phyloP scores from a whole-genome alignment of 495 filamentous ascomycete species.

The Aspergillus incahuasiensis region DNA sequence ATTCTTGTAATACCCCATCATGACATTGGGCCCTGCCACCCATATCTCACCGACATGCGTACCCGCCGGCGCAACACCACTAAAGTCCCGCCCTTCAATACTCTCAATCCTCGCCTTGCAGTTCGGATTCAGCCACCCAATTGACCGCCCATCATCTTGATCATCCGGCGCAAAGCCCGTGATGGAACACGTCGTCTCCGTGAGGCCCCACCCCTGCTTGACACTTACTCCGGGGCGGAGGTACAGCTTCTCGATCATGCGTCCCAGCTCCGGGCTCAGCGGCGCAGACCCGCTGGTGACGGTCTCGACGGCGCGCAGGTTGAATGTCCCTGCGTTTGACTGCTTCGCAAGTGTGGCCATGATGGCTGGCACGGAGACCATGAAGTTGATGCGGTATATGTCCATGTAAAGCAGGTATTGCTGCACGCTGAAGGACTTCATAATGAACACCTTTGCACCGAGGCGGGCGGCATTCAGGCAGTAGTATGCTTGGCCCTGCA shows the following conservation, averaged over 20 bases:
- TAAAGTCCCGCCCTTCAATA: slow-evolving; percentile 3
- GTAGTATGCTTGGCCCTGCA: slow-evolving; percentile 11
- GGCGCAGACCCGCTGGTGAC: slow-evolving; percentile 8
- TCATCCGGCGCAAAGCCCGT: slow-evolving; percentile 6
- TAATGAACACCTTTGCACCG: slow-evolving; percentile 11
- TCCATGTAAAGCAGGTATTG: slow-evolving; percentile 8
- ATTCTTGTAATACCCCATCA: slow-evolving; percentile 9
- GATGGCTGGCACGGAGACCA: slow-evolving; percentile 5
- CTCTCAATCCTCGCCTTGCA: slow-evolving; percentile 2
- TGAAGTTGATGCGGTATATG: slow-evolving; percentile 10
- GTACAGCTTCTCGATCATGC: slow-evolving; percentile 2
- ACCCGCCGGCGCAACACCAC: not conserved
- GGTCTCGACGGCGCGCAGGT: slow-evolving; percentile 4
- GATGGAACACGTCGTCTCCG: slow-evolving; percentile 9
- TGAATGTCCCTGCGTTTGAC: not conserved
- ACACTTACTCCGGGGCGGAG: slow-evolving; percentile 5
- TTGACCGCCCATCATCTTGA: slow-evolving; percentile 2
- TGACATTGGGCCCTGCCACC: slow-evolving; percentile 10
- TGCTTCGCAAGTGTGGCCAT: slow-evolving; percentile 5
- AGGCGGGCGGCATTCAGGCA: slow-evolving; percentile 11
- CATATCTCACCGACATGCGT: slow-evolving; percentile 5
- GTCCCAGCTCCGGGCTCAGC: slow-evolving; percentile 6
- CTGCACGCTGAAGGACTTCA: slow-evolving; percentile 1
- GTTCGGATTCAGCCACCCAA: slow-evolving; percentile 11
- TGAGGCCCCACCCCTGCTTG: slow-evolving; percentile 10